Conservation (phyloP, 1,284 basidiomycete genomes). For the Apiotrichum brassicae region DNA sequence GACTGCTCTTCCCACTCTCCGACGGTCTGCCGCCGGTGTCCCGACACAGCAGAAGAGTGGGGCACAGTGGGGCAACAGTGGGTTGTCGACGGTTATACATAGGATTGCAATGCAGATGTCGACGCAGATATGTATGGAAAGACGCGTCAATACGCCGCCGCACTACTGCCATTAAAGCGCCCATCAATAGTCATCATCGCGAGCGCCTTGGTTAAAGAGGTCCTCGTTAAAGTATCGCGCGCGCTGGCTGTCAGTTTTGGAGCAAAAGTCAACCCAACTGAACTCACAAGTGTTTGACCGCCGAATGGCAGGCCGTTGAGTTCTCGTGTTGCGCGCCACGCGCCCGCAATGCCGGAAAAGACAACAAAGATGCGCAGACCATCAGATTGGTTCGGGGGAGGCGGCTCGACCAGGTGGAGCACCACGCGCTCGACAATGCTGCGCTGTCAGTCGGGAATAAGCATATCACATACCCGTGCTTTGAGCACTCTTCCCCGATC, state of each 20-base stretch:
- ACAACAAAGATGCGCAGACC: slow-evolving; percentile 76
- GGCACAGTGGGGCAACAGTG: not conserved
- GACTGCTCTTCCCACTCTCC: no score
- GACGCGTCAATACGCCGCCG: no score
- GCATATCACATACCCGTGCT: slow-evolving; percentile 53
- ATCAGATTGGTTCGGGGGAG: slow-evolving; percentile 57
- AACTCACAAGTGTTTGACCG: slow-evolving; percentile 62
- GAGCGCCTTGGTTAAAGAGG: slow-evolving; percentile 48
- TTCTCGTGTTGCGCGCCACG: slow-evolving; percentile 87
- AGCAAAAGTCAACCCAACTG: not conserved
- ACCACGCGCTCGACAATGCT: slow-evolving; percentile 84
- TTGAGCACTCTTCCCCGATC: slow-evolving; percentile 58
- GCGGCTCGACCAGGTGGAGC: slow-evolving; percentile 66
- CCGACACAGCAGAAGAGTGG: not conserved
- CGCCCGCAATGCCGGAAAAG: slow-evolving; percentile 81
- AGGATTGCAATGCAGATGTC: no score
- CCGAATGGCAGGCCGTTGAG: slow-evolving; percentile 87
- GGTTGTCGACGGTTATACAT: no score
- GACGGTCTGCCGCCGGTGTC: not conserved
- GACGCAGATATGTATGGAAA: no score
- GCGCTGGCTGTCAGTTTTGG: slow-evolving; percentile 36
- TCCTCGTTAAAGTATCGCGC: slow-evolving; percentile 75
- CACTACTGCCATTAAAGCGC: no score
- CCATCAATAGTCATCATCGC: slow-evolving; percentile 29
- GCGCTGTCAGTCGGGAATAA: slow-evolving; percentile 13